Conservation (phyloP, 1,284 basidiomycete species). For the Melampsora americana region DNA sequence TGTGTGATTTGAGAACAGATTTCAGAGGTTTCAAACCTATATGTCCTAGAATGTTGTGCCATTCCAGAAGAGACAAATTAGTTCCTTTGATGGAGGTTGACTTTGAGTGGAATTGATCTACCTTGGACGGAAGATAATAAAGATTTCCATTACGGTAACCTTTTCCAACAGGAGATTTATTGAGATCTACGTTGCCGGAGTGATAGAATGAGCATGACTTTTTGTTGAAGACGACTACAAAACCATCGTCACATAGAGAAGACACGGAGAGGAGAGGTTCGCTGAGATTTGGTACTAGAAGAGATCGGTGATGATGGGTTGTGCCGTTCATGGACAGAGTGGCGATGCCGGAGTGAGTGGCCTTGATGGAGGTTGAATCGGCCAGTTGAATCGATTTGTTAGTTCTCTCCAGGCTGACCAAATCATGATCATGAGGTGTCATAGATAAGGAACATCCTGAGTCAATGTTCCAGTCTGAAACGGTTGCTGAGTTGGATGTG, state of each 20-base stretch:
- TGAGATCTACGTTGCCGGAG: background rate
- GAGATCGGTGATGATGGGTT: too few relatives aligned
- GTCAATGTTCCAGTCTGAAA: slow-evolving; percentile 1
- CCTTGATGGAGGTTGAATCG: background rate
- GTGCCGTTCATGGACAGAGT: too few relatives aligned
- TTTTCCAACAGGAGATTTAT: background rate
- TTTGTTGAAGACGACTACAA: background rate
- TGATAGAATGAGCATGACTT: background rate
- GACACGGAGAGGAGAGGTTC: too few relatives aligned
- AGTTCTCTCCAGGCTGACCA: background rate
- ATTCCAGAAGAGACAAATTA: too few relatives aligned
- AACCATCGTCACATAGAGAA: background rate
- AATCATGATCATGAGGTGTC: background rate
- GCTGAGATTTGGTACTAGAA: slow-evolving; percentile 15
- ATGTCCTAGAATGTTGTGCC: background rate
- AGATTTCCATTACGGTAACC: slow-evolving; percentile 18
- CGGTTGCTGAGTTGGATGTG: too few relatives aligned
- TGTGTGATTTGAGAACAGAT: background rate
- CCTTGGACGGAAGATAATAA: slow-evolving; percentile 11
- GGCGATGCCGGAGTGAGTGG: background rate
- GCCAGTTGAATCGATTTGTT: background rate
- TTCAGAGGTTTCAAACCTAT: slow-evolving; percentile 13
- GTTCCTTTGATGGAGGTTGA: background rate
- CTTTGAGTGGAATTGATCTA: background rate
- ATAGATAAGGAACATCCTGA: slow-evolving; percentile 14